Conservation (phyloP, 2,329 filamentous ascomycete genomes). For the Alternaria ventricosa region DNA sequence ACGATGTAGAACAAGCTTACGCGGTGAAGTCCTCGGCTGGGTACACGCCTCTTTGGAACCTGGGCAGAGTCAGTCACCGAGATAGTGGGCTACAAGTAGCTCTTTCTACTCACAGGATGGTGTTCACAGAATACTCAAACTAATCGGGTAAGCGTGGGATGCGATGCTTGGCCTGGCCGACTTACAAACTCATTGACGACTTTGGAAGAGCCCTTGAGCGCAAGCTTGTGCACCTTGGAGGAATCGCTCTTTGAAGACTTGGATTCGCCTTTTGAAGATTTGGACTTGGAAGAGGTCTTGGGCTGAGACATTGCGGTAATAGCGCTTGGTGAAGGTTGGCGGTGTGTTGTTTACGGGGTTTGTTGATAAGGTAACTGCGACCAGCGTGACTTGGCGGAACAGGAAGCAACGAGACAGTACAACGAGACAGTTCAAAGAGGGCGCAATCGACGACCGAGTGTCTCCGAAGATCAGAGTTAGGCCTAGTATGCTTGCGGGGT, state of each 20-base stretch:
- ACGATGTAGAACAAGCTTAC: slow-evolving; percentile 57
- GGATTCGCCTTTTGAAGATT: slow-evolving; percentile 33
- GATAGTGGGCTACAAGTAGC: too few species aligned
- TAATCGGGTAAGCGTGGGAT: slow-evolving; percentile 43
- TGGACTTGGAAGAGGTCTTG: slow-evolving; percentile 23
- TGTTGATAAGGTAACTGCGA: slow-evolving; percentile 42
- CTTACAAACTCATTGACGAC: slow-evolving; percentile 94
- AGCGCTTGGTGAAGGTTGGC: slow-evolving; percentile 7
- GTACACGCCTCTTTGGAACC: slow-evolving; percentile 83
- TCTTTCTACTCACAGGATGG: slow-evolving; percentile 73
- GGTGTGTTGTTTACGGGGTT: slow-evolving; percentile 31
- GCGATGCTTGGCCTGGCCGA: slow-evolving; percentile 26
- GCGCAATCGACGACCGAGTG: neutral
- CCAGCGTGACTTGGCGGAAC: neutral
- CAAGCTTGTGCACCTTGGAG: slow-evolving; percentile 93
- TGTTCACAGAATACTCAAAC: slow-evolving; percentile 99
- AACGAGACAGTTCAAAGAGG: neutral
- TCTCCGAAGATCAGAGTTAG: neutral
- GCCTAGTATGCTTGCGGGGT: slow-evolving; percentile 5
- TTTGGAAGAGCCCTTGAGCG: slow-evolving; percentile 83
- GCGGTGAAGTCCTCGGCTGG: slow-evolving; percentile 96
- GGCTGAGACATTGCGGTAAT: slow-evolving; percentile 39
- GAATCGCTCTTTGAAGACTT: slow-evolving; percentile 65
- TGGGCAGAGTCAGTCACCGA: slow-evolving; percentile 47
- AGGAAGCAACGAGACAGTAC: neutral